Base-by-base conservation (phyloP, 2,329 filamentous ascomycete species). In the Epichloe uncinata region DNA sequence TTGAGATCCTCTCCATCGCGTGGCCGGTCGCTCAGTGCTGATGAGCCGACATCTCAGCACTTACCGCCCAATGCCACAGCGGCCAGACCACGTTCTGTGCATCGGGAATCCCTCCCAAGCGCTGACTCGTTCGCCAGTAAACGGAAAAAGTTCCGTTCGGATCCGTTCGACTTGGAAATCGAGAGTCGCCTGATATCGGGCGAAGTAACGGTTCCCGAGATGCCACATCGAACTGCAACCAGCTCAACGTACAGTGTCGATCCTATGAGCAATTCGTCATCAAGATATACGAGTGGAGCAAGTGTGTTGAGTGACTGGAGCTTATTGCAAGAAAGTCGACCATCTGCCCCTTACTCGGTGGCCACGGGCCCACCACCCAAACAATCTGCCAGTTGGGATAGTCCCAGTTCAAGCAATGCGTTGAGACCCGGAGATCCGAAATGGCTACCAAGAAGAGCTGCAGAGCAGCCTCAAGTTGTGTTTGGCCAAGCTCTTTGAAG, bases 141-240 rank as follows among this genome's bases (percentile, higher is more conserved):
- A 15, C 71, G 74, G 50, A 74, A 74, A 57, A 79, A 78, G 58
- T 78, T 80, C 60, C 75, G 78, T 42, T 81, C 78, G 2, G 79
- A 83, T 55, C 79, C 78, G 2, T 83, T 83, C 57, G 80, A 84
- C 55, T 68, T 83, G n/a, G 79, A 83, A 59, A 54, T 67, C 12
- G 60, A 63, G 47, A 54, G 53, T 36, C 56, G 53, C 7, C 22
- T 56, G 9, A 40, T 51, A 37, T 54, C 58, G 5, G 55, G 52
- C 30, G 49, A 49, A n/a, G 47, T 51, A 11, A 54, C 53, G 34
- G 49, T 60, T 45, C 53, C 56, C 7, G 48, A 51, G 33, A 54
- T 57, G 52, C 56, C 60, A 16, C 57, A 55, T 5, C 51, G 54
- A 26, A 52, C 53, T 8, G 50, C 54, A 9, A 51, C 55, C 8